phyloP scores from a whole-genome alignment of 2,329 filamentous ascomycete genomes.

The Paraphoma sp. region DNA sequence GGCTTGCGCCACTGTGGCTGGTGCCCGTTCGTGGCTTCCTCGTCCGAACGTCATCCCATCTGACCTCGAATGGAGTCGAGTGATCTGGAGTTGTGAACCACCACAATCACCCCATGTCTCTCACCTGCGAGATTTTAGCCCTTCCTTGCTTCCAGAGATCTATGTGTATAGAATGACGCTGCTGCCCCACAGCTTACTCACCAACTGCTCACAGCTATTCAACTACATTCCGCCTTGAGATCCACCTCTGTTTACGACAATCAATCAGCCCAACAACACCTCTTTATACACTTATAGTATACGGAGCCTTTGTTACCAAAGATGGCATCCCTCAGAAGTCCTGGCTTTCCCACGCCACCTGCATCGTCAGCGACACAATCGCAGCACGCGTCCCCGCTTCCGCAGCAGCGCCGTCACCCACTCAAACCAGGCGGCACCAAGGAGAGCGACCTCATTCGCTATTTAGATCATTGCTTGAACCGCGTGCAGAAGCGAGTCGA shows the following conservation, averaged over 20 bases:
- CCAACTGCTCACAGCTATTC: not conserved
- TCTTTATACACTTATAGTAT: no score
- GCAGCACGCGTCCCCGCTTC: conserved; percentile 53
- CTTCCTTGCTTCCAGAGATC: not conserved
- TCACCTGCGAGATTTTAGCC: not conserved
- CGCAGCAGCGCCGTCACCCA: conserved; percentile 59
- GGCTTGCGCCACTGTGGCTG: not conserved
- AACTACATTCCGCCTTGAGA: conserved; percentile 17
- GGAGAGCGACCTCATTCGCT: conserved; percentile 64
- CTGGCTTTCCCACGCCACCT: conserved; percentile 53
- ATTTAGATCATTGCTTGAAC: conserved; percentile 60
- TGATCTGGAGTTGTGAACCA: not conserved
- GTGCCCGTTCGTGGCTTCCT: not conserved
- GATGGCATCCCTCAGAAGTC: conserved; percentile 18
- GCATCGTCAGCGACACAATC: conserved; percentile 55
- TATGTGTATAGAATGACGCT: conserved; percentile 20
- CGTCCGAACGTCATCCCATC: not conserved
- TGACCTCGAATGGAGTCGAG: not conserved
- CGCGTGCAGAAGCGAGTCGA: conserved; percentile 36
- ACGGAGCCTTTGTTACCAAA: no score
- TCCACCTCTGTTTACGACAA: not conserved
- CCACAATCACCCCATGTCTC: not conserved
- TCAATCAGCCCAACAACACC: no score
- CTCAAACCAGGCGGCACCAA: conserved; percentile 63
- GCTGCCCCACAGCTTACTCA: conserved; percentile 21